Evolutionary conservation across 768 basidiomycete species (phyloP), one percentile per base, ranked within the genome.

Genomic region (Macrolepiota fuliginosa): DNA sequence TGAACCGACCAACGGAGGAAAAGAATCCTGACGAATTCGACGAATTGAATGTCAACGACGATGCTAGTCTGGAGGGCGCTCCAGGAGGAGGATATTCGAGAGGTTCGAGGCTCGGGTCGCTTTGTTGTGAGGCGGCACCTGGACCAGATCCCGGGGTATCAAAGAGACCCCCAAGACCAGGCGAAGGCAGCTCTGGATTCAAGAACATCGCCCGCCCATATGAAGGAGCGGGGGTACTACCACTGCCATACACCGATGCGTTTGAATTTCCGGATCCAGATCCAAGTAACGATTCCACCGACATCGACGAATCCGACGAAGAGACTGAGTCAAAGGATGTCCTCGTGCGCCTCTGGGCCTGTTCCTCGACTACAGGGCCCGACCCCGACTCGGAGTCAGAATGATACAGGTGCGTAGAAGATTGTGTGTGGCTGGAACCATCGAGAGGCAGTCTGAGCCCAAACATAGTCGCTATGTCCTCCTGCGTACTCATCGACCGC

Each of bases 121-220:
- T 7, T 32, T 7, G 22, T 4, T 51, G 47, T 13, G 32, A 46
- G 12, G 51, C 9, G n/a, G 50, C 15, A 7, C n/a, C 25, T 9
- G 52, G 15, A 19, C 22, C 53, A n/a, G 53, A 24, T 17, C 42
- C 60, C 25, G 54, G 25, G 22, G 32, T 27, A 27, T 61, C 60
- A 29, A 61, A 61, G 22, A 61, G 22, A 32, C 35, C 45, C 15
- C 53, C 60, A 49, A 61, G 54, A 29, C 60, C 60, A 15, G 60
- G 60, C 17, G 60, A 61, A 40, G 60, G 60, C 12, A 61, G 29
- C 22, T 61, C 50, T 9, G 60, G 54, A 39, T 61, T 53, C 53
- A 61, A 55, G 32, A 61, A 61, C 60, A 61, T 54, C n/a, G 32
- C 37, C 25, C 54, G 22, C 10, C 24, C 22, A 32, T 49, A 24